Conservation (phyloP, 2,329 filamentous ascomycete species). For the Neopestalotiopsis rosae region DNA sequence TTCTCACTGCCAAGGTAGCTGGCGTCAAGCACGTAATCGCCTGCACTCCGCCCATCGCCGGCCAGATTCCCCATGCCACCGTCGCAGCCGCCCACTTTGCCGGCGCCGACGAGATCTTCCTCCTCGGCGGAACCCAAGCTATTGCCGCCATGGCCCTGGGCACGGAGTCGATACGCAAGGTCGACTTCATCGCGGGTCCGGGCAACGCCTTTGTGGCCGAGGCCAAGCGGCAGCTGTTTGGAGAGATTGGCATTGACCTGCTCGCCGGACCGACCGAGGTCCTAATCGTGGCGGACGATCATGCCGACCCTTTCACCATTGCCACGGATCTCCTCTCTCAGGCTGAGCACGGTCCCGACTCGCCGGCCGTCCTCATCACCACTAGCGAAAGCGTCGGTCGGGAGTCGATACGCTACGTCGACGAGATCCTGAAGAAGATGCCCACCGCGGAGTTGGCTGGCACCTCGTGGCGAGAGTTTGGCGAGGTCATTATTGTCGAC, state of each 20-base stretch:
- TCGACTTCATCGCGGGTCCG: slow-evolving; percentile 58
- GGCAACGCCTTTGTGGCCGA: slow-evolving; percentile 62
- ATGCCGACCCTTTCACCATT: slow-evolving; percentile 49
- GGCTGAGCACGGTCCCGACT: slow-evolving; percentile 58
- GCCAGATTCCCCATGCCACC: slow-evolving; percentile 52
- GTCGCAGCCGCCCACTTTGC: slow-evolving; percentile 56
- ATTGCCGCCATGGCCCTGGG: slow-evolving; percentile 57
- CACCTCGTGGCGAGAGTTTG: slow-evolving; percentile 49
- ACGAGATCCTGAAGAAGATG: slow-evolving; percentile 45
- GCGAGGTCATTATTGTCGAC: slow-evolving; percentile 51
- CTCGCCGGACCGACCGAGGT: slow-evolving; percentile 60
- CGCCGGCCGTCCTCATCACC: slow-evolving; percentile 55
- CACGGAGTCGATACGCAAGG: slow-evolving; percentile 52
- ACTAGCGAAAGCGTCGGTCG: slow-evolving; percentile 45
- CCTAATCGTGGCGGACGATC: slow-evolving; percentile 53
- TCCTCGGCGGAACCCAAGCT: slow-evolving; percentile 58
- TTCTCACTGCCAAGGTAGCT: slow-evolving; percentile 58
- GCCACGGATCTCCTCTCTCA: slow-evolving; percentile 54
- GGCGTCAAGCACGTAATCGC: slow-evolving; percentile 55
- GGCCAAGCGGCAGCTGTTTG: slow-evolving; percentile 58
- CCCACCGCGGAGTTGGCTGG: slow-evolving; percentile 49
- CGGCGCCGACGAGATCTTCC: slow-evolving; percentile 55
- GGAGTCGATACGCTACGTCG: slow-evolving; percentile 42
- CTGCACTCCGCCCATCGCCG: slow-evolving; percentile 56
- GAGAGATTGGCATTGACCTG: slow-evolving; percentile 59